Base-by-base conservation (phyloP, 805 yeast genomes). In the Candida glaebosa region DNA sequence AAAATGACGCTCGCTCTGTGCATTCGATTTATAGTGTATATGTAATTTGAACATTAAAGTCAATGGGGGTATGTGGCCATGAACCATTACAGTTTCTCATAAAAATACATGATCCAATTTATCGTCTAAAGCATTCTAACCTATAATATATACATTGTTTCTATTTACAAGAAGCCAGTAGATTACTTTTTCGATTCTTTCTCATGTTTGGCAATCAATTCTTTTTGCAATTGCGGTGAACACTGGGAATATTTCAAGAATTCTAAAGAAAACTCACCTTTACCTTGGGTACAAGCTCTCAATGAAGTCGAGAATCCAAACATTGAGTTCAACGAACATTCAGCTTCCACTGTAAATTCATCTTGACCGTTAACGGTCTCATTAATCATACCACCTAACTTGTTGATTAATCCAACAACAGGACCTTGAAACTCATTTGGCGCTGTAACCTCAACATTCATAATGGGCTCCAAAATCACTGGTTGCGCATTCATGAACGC, bases 201-300 rank as follows among this genome's bases (percentile, higher is more conserved):
- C 47, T 58, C 57, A 60, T 80, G 81, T 57, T 87, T 95, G 40
- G 84, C 95, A 51, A 93, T 83, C 68, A 93, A 76, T 69, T 91
- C 86, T 59, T 75, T 85, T 70, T 93, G 99, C 51, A 91, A 74
- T 51, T 88, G 96, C 28, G 91, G 87, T 37, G 95, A 78, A 39
- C 95, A 85, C 51, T 95, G 96, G 38, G 91, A 80, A 63, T 91
- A 93, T 57, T 88, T 86, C 60, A 86, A 83, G 72, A 93, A 93
- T 65, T 93, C 99, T 65, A 93, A 76, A 2, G 96, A 79, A 65
- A 93, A 93, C 69, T 95, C 98, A 57, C 99, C 99, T 64, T 93
- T 93, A 69, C 99, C 99, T 69, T 93, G 99, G 12, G 99, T 91
- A 45, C 87, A 81, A 16, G 99, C 98, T 75, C 99, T 84, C 60